These are phyloP conservation scores for Apiospora saccharicola DNA, from an alignment of 2,329 filamentous ascomycete genomes.

Conservation along the genomic window DNA sequence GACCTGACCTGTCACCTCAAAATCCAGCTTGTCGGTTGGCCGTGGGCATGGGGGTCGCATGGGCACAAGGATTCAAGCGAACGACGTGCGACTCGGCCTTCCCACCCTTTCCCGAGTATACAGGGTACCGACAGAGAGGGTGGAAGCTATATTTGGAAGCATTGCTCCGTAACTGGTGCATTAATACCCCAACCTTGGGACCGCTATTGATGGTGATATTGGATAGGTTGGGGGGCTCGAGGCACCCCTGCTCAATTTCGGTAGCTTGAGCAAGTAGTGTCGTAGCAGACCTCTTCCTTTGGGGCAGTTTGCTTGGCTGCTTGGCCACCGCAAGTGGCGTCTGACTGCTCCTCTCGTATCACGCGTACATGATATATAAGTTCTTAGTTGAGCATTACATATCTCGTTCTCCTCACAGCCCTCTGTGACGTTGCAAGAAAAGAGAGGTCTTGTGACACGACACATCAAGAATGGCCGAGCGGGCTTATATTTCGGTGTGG, in stretches of 20 bases:
- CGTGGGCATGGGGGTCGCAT: constrained; percentile 19
- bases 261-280: not conserved
- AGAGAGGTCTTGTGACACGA: not conserved
- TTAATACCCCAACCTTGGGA: not conserved
- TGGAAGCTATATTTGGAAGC: constrained; percentile 9
- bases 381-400: constrained; percentile 17
- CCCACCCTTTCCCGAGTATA: not conserved
- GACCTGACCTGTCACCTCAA: not conserved
- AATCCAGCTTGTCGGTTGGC: not conserved
- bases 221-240: not conserved
- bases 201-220: not conserved
- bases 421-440: not conserved
- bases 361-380: constrained; percentile 20
- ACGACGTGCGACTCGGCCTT: not conserved
- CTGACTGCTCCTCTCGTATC: constrained; percentile 1
- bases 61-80: constrained; percentile 18
- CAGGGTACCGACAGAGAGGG: constrained; percentile 9
- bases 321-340: constrained; percentile 11
- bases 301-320: not conserved
- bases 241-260: not conserved
- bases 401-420: not conserved
- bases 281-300: constrained; percentile 5
- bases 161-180: not conserved
- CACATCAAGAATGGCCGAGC: not conserved
- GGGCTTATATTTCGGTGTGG: not conserved